Evolutionary conservation across 2,329 filamentous ascomycete species (phyloP), one percentile per base, ranked within the genome.

Genomic region (Fusarium euwallaceae): DNA sequence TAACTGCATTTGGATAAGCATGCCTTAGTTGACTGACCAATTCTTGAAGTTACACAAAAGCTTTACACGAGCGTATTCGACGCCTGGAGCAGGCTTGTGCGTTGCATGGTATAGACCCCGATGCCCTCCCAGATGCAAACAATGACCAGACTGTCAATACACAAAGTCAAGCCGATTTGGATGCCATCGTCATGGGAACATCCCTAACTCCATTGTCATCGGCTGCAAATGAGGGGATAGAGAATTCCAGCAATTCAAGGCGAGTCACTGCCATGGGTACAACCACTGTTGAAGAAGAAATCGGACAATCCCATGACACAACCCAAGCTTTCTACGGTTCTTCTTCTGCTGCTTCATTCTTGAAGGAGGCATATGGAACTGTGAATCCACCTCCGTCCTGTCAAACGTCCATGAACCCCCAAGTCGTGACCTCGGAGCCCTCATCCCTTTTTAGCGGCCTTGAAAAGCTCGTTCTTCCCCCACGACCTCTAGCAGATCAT

Each of bases 341-440:
- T 63, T 84, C 84, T 1, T 84, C 83, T 0, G 80, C 82, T 4
- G 83, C 81, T 0, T 84, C 81, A 0, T 83, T 86, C 48, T 80
- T 85, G 72, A 82, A 83, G 29, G 82, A 85, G 34, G 80, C 83
- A 2, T 80, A 76, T 56, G 77, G 77, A 2, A 78, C 80, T 0
- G 80, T 83, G 58, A 76, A 74, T 9, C n/a, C 64, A 20, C 60
- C 36, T 1, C 14, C 4, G 24, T 27, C 48, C 10, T 29, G 6
- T 2, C 24, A 53, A 2, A 7, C 48, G 4, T 53, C 27, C 16
- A 29, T 8, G 6, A 53, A 53, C 24, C 24, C 48, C 17, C 48
- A 24, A 29, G 17, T 24, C 14, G 8, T 16, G 17, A 29, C 48
- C 2, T 10, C 6, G 10, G 48, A 53, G 24, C 48, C 48, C 27